Evolutionary conservation across 1,284 basidiomycete species (phyloP).

Genomic region (Cutaneotrichosporon sp.): DNA sequence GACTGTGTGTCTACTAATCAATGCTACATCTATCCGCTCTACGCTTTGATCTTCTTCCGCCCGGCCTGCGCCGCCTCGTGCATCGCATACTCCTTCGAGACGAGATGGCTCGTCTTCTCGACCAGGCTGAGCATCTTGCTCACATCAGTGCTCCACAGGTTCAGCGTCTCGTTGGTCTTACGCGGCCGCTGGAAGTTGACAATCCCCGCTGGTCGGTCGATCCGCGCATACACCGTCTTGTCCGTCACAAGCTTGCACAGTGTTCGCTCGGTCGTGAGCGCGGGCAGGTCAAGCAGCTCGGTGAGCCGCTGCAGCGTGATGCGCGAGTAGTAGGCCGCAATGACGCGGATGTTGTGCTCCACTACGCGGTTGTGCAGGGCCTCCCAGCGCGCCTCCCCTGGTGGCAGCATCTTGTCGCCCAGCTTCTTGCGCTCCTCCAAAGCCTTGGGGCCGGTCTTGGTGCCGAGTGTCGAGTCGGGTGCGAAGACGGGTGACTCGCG

Average conservation of each 20-base stretch:
- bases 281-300: conserved; percentile 78
- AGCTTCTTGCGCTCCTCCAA: conserved; percentile 23
- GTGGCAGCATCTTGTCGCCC: conserved; percentile 24
- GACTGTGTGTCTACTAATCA: conserved; percentile 3
- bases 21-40: conserved; percentile 5
- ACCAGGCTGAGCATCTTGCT: conserved; percentile 62
- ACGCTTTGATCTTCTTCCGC: conserved; percentile 37
- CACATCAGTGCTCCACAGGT: conserved; percentile 95
- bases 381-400: conserved; percentile 78
- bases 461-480: conserved; percentile 38
- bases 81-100: conserved; percentile 51
- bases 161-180: conserved; percentile 81
- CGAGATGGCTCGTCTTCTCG: conserved; percentile 54
- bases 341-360: conserved; percentile 96
- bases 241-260: conserved; percentile 85
- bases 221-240: conserved; percentile 86
- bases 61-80: conserved; percentile 39
- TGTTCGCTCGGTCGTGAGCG: conserved; percentile 76
- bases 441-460: conserved; percentile 37
- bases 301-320: conserved; percentile 81
- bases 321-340: conserved; percentile 89
- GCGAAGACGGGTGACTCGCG: conserved; percentile 77
- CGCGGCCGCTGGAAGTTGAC: conserved; percentile 77
- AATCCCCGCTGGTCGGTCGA: conserved; percentile 85
- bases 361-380: conserved; percentile 93